phyloP scores from a whole-genome alignment of 805 yeast species.

The Torulaspora gathmanii region DNA sequence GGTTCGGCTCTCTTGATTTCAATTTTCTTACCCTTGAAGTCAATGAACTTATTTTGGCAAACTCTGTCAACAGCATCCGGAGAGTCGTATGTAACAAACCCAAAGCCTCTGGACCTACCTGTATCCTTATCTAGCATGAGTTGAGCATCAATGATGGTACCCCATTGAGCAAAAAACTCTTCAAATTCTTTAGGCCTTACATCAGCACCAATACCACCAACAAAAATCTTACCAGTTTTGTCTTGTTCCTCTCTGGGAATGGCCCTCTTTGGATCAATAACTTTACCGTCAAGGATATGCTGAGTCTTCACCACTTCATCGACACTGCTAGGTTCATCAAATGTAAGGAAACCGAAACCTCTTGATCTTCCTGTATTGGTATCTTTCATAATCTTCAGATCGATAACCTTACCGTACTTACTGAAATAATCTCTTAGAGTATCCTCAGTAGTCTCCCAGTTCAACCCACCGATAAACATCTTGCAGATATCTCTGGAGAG shows the following conservation, averaged over 20 bases:
- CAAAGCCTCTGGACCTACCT: slow-evolving; percentile 95
- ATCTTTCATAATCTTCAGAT: slow-evolving; percentile 91
- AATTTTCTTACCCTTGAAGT: slow-evolving; percentile 79
- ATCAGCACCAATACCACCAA: slow-evolving; percentile 93
- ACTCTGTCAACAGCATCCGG: slow-evolving; percentile 91
- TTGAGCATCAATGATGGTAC: slow-evolving; percentile 91
- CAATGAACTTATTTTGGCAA: slow-evolving; percentile 72
- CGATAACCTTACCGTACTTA: slow-evolving; percentile 83
- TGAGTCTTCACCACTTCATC: slow-evolving; percentile 80
- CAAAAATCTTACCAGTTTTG: slow-evolving; percentile 92
- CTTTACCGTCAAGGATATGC: slow-evolving; percentile 90
- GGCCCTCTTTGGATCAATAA: slow-evolving; percentile 95
- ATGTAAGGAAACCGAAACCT: slow-evolving; percentile 92
- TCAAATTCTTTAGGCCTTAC: slow-evolving; percentile 89
- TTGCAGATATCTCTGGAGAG: slow-evolving; percentile 73
- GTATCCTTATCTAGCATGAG: slow-evolving; percentile 96
- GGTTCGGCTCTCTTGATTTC: slow-evolving; percentile 84
- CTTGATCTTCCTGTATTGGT: slow-evolving; percentile 79
- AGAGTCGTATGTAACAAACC: slow-evolving; percentile 91
- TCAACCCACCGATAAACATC: slow-evolving; percentile 94
- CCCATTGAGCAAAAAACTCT: slow-evolving; percentile 79
- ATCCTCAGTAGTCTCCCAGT: slow-evolving; percentile 96
- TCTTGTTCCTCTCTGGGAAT: slow-evolving; percentile 97
- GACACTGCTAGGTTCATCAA: slow-evolving; percentile 74
- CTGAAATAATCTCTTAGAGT: slow-evolving; percentile 74